phyloP scores from a whole-genome alignment of 345 rosid species.

The Rhodamnia argentea region DNA sequence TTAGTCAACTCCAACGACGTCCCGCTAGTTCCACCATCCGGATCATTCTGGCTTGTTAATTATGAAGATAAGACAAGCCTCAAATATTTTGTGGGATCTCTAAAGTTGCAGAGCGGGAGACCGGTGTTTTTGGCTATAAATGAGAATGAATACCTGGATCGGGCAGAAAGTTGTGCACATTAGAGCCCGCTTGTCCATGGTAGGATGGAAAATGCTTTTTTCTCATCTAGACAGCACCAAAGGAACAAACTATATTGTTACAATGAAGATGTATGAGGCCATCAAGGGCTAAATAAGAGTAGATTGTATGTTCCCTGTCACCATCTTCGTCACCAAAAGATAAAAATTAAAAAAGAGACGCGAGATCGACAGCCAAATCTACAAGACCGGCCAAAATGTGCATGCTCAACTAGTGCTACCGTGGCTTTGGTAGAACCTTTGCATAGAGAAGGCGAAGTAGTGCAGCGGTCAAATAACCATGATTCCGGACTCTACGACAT shows the following conservation, averaged over 20 bases:
- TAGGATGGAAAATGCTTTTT: background rate
- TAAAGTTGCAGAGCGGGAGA: background rate
- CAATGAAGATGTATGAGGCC: background rate
- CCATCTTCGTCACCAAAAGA: background rate
- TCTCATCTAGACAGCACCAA: background rate
- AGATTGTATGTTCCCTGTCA: background rate
- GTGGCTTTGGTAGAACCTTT: background rate
- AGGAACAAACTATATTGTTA: background rate
- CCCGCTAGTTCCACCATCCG: background rate
- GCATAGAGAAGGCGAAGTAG: background rate
- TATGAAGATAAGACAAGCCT: background rate
- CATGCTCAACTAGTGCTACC: background rate
- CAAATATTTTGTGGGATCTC: background rate
- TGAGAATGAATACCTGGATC: background rate
- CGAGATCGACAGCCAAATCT: background rate
- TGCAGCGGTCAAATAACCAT: rapidly evolving
- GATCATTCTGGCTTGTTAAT: background rate
- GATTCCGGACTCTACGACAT: too few relatives aligned
- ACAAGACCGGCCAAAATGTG: background rate
- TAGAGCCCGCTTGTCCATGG: background rate
- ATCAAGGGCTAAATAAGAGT: background rate
- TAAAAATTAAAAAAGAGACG: background rate
- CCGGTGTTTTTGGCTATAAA: background rate
- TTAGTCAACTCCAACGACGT: background rate
- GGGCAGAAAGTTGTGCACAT: background rate